Percentiles rank a stretch among this genome's conserved stretches.
These are phyloP conservation scores for Pouteria glomerata DNA, from an alignment of 148 eudicot species.

Conservation along the genomic window DNA sequence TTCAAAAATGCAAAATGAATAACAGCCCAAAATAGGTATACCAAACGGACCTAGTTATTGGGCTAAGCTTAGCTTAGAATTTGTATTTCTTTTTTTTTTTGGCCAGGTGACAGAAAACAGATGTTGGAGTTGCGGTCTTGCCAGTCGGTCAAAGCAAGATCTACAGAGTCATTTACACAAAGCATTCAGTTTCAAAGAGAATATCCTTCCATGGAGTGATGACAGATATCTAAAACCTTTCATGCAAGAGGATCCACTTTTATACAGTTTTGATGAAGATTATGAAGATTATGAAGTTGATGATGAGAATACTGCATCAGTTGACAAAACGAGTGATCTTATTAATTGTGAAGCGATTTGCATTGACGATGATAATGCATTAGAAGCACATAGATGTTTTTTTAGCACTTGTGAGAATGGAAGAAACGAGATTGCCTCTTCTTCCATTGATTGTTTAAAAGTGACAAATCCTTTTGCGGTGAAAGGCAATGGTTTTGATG, in stretches of 20 bases:
- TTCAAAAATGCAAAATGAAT: no score
- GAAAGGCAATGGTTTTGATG: constrained; percentile 21
- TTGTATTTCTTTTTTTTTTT: constrained; percentile 15
- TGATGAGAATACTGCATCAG: constrained; percentile 32
- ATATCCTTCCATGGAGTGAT: constrained; percentile 59
- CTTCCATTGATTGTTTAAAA: constrained; percentile 13
- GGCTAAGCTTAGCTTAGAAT: neutral
- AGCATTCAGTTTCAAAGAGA: constrained; percentile 19
- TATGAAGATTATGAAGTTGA: constrained; percentile 61
- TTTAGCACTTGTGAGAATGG: constrained; percentile 22
- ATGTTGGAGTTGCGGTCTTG: constrained; percentile 68
- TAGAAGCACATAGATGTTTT: constrained; percentile 16
- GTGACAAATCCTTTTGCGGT: constrained; percentile 17
- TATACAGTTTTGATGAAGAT: constrained; percentile 72
- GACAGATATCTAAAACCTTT: constrained; percentile 73
- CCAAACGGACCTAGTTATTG: no score
- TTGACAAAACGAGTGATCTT: constrained; percentile 34
- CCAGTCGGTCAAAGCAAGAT: constrained; percentile 42
- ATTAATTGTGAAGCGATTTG: constrained; percentile 29
- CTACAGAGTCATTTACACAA: constrained; percentile 55
- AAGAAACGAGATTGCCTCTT: constrained; percentile 19
- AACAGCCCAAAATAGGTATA: no score
- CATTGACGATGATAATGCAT: constrained; percentile 34
- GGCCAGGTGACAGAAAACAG: constrained; percentile 60
- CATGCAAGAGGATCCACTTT: constrained; percentile 73